Evolutionary conservation across 352 stramenopile genomes (phyloP).

Genomic region (Saprolegnia diclina): DNA sequence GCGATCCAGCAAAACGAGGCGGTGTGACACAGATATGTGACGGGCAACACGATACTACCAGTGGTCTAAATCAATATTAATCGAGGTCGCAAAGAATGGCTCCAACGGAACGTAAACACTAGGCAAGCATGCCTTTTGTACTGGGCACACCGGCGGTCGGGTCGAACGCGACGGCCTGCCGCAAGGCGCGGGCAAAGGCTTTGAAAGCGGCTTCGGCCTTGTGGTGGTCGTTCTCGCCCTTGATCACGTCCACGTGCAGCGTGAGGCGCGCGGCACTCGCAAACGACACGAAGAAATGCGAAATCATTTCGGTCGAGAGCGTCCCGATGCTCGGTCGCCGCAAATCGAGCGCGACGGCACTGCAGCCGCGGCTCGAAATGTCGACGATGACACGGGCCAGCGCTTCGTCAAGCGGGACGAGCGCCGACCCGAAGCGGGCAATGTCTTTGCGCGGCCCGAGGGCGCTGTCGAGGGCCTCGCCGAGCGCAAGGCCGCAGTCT

Average conservation of each 20-base stretch:
- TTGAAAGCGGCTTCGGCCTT: constrained; percentile 90
- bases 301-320: constrained; percentile 93
- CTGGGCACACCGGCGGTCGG: constrained; percentile 80
- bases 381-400: constrained; percentile 90
- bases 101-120: neutral
- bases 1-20: too few relatives aligned
- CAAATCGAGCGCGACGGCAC: constrained; percentile 85
- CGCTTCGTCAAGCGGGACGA: constrained; percentile 87
- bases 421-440: constrained; percentile 80
- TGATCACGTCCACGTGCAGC: constrained; percentile 89
- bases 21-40: too few relatives aligned
- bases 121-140: constrained; percentile 89
- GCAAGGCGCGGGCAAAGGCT: constrained; percentile 80
- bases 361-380: constrained; percentile 91
- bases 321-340: constrained; percentile 76
- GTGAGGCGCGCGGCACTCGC: constrained; percentile 88
- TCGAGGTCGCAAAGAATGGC: neutral
- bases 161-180: constrained; percentile 70
- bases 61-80: neutral
- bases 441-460: constrained; percentile 87
- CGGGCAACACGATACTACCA: too few relatives aligned
- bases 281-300: constrained; percentile 93
- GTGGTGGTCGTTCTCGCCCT: constrained; percentile 91
- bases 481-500: constrained; percentile 91
- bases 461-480: constrained; percentile 88